Percentiles rank a stretch among this genome's conserved stretches.
These are phyloP conservation scores for Sarocladiaceae sp. DNA, from an alignment of 2,329 filamentous ascomycete species.

Conservation along the genomic window DNA sequence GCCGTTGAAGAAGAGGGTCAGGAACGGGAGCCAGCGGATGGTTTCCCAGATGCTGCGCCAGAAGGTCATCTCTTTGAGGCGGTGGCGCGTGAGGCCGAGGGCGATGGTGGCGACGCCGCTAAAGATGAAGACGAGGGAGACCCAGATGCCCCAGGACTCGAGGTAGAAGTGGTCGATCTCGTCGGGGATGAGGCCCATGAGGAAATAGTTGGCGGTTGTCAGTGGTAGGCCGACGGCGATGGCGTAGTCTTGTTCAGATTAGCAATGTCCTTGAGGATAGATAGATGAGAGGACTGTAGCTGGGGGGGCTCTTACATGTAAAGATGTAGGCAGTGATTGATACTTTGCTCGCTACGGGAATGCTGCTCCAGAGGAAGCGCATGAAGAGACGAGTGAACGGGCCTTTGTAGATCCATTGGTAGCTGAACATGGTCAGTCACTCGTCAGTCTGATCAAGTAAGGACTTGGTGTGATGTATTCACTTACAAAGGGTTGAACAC, in stretches of 20 bases:
- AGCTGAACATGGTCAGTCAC: conserved; percentile 12
- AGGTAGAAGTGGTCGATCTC: conserved; percentile 61
- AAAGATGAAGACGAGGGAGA: conserved; percentile 30
- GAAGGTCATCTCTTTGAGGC: conserved; percentile 20
- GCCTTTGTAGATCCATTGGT: conserved; percentile 53
- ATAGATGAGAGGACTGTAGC: not conserved
- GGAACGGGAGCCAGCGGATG: conserved; percentile 20
- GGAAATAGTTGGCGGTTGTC: conserved; percentile 62
- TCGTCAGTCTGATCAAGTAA: not conserved
- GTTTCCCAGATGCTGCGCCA: conserved; percentile 19
- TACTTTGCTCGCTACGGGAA: conserved; percentile 59
- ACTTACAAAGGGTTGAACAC: conserved; percentile 56
- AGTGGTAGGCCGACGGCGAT: conserved; percentile 60
- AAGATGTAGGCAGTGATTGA: conserved; percentile 66
- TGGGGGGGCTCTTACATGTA: too few relatives aligned
- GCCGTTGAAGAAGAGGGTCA: conserved; percentile 23
- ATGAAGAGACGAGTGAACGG: conserved; percentile 61
- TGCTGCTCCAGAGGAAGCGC: conserved; percentile 53
- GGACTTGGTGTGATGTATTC: not conserved
- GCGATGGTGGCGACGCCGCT: conserved; percentile 19
- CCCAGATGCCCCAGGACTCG: conserved; percentile 57
- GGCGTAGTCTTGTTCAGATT: conserved; percentile 58
- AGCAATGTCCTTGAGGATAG: conserved; percentile 21
- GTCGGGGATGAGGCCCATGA: conserved; percentile 65
- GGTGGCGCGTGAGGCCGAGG: conserved; percentile 18